Evolutionary conservation across 1,284 basidiomycete genomes (phyloP).

Genomic region (Malassezia sp.): DNA sequence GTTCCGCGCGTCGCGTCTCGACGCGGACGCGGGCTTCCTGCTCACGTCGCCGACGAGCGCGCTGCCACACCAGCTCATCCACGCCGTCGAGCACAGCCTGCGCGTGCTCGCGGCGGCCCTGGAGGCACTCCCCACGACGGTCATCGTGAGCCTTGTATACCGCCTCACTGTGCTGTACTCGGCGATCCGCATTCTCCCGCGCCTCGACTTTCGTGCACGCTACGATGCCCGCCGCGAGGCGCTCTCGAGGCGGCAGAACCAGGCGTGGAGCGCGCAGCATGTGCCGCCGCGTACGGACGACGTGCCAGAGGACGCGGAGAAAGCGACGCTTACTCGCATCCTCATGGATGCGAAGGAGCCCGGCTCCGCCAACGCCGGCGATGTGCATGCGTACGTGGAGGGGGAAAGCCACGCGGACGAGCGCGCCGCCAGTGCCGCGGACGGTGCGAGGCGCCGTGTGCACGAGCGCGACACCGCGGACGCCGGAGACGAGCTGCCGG

Average conservation of each 20-base stretch:
- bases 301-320: not conserved
- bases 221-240: not conserved
- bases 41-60: constrained; percentile 19
- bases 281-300: not conserved
- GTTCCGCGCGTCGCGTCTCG: constrained; percentile 27
- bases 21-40: constrained; percentile 18
- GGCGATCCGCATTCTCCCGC: constrained; percentile 35
- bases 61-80: constrained; percentile 11
- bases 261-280: not conserved
- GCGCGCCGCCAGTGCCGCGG: too few relatives aligned
- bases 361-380: not conserved
- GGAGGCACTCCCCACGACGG: constrained; percentile 35
- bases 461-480: too few relatives aligned
- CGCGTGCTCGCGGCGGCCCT: constrained; percentile 30
- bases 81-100: constrained; percentile 29
- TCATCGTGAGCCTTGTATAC: constrained; percentile 40
- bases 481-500: constrained; percentile 1
- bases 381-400: not conserved
- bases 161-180: constrained; percentile 41
- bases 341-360: too few relatives aligned
- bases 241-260: not conserved
- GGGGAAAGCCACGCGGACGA: not conserved
- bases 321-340: constrained; percentile 4
- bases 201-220: constrained; percentile 9
- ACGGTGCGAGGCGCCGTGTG: too few relatives aligned